phyloP scores from a whole-genome alignment of 352 stramenopile genomes.

The Globisporangium recalcitrans region DNA sequence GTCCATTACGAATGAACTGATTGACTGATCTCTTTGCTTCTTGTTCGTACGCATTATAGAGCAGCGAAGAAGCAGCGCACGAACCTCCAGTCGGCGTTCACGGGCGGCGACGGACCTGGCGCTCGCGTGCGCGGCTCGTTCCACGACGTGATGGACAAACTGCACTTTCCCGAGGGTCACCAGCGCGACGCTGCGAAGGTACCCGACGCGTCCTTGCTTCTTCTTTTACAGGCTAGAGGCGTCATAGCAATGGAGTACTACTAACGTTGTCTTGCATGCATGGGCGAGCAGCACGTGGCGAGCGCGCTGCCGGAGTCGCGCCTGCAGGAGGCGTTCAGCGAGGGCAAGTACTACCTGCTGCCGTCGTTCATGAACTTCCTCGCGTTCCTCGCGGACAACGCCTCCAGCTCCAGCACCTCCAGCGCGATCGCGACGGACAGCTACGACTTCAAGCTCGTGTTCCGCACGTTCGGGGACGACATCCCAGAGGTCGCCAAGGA shows the following conservation, averaged over 20 bases:
- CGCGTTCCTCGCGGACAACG: constrained; percentile 29
- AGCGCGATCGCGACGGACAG: constrained; percentile 12
- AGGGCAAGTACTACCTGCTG: constrained; percentile 78
- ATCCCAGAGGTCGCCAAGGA: constrained; percentile 70
- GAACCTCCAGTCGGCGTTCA: constrained; percentile 73
- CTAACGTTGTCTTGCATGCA: not conserved
- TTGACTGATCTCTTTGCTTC: not conserved
- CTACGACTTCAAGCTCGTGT: constrained; percentile 57
- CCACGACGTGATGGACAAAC: constrained; percentile 62
- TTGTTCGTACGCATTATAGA: constrained; percentile 12
- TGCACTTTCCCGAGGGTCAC: constrained; percentile 55
- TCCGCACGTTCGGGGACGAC: constrained; percentile 81
- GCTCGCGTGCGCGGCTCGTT: constrained; percentile 41
- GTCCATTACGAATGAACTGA: not conserved
- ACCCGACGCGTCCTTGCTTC: too few species aligned
- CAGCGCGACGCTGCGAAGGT: constrained; percentile 48
- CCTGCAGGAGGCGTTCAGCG: constrained; percentile 62
- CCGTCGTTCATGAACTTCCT: constrained; percentile 78
- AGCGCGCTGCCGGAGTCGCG: constrained; percentile 35
- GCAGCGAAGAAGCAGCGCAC: constrained; percentile 75
- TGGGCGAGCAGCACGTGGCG: constrained; percentile 22
- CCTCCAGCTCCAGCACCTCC: not conserved
- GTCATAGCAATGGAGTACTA: too few species aligned
- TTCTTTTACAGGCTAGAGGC: too few species aligned
- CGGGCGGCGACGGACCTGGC: constrained; percentile 39